These are phyloP conservation scores for Xylaria sp. DNA, from an alignment of 2,329 filamentous ascomycete genomes.

Conservation along the genomic window DNA sequence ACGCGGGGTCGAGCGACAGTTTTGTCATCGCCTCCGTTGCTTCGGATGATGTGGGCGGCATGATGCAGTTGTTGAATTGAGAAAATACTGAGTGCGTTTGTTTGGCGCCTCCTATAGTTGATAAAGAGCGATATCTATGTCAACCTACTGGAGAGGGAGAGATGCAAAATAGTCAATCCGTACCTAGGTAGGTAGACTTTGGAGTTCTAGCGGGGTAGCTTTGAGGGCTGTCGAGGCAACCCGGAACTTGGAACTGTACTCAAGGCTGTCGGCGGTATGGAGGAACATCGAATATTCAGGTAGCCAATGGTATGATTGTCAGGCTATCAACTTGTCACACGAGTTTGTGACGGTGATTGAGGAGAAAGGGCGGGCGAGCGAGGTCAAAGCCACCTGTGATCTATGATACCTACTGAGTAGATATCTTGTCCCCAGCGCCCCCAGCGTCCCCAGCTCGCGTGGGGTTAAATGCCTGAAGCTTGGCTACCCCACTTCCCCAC, in stretches of 20 bases:
- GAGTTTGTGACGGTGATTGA: neutral
- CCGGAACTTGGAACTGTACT: neutral
- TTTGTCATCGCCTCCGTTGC: slow-evolving; percentile 39
- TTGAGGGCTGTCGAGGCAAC: too few relatives aligned
- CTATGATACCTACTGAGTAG: neutral
- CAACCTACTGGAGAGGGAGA: too few relatives aligned
- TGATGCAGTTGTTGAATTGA: slow-evolving; percentile 11
- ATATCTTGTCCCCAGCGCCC: too few relatives aligned
- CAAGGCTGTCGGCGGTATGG: too few relatives aligned
- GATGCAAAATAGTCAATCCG: too few relatives aligned
- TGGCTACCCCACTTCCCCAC: slow-evolving; percentile 13
- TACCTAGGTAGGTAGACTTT: too few relatives aligned
- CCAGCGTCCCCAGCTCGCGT: too few relatives aligned
- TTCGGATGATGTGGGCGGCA: slow-evolving; percentile 33
- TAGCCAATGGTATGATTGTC: neutral
- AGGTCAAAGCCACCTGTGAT: neutral
- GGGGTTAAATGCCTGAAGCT: slow-evolving; percentile 1
- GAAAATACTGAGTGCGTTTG: neutral
- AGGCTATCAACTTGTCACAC: neutral
- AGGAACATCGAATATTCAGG: too few relatives aligned
- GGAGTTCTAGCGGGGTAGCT: too few relatives aligned
- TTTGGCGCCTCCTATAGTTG: too few relatives aligned
- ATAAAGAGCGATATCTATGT: neutral
- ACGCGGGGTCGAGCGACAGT: slow-evolving; percentile 38
- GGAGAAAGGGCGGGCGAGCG: neutral